Evolutionary conservation across 169 alveolate species (phyloP).

Genomic region (Babesia caballi): DNA sequence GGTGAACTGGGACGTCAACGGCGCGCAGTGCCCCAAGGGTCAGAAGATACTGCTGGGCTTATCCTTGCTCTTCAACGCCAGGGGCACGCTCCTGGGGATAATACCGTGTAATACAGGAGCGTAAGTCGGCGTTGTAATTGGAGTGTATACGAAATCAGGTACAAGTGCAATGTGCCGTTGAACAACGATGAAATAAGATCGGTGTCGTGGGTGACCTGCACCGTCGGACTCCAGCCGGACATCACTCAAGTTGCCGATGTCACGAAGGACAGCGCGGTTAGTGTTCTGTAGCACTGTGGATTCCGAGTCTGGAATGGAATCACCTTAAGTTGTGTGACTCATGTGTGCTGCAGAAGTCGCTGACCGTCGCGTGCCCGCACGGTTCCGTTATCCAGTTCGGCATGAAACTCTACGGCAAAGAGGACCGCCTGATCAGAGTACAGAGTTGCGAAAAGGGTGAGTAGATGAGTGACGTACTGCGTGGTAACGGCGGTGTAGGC

Average conservation of each 20-base stretch:
- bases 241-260: conserved; percentile 27
- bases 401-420: conserved; percentile 1
- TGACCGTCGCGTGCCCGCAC: conserved; percentile 26
- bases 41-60: conserved; percentile 39
- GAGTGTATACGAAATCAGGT: neutral
- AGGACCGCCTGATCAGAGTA: neutral
- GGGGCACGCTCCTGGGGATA: conserved; percentile 29
- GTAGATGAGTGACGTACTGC: neutral
- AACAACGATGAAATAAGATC: conserved; percentile 17
- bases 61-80: conserved; percentile 31
- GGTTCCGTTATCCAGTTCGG: conserved; percentile 44
- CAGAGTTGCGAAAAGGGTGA: conserved; percentile 39
- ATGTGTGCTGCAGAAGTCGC: neutral
- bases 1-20: conserved; percentile 9
- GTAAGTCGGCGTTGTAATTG: conserved; percentile 1
- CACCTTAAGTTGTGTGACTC: neutral
- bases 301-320: neutral
- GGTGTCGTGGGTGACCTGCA: conserved; percentile 40
- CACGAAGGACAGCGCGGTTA: conserved; percentile 18
- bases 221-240: conserved; percentile 54
- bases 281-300: neutral
- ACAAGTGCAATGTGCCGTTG: conserved; percentile 43
- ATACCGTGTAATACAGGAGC: conserved; percentile 47
- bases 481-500: neutral
- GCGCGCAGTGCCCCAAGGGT: conserved; percentile 36